A percentile compares a stretch with the other conserved stretches of the same genome.
Conservation (phyloP, 148 eudicot genomes). For the Chenopodium album region DNA sequence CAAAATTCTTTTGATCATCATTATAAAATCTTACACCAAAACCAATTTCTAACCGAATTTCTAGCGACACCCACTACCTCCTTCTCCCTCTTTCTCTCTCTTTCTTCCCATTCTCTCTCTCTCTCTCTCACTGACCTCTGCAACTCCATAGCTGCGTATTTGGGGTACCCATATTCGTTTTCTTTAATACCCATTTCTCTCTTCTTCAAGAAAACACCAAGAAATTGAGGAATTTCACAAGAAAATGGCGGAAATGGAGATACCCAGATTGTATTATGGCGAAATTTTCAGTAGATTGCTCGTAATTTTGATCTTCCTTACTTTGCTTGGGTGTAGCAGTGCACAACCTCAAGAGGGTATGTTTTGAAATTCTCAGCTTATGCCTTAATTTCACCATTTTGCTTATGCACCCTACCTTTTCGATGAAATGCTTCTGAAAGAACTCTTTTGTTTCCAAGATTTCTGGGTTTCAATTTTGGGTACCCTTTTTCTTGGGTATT, state of each 20-base stretch:
- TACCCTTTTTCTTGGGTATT: background rate
- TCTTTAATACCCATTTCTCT: background rate
- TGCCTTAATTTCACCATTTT: background rate
- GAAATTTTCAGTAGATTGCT: background rate
- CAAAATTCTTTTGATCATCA: no score
- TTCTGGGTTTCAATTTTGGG: background rate
- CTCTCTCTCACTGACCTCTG: background rate
- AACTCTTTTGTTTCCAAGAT: background rate
- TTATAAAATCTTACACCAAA: background rate
- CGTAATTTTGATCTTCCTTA: slow-evolving; percentile 3
- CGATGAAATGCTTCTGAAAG: background rate
- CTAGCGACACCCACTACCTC: slow-evolving; percentile 4
- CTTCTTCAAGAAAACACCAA: background rate
- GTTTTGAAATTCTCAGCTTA: background rate
- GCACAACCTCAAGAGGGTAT: slow-evolving; percentile 24
- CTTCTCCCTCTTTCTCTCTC: background rate
- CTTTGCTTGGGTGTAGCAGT: slow-evolving; percentile 13
- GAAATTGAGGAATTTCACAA: background rate
- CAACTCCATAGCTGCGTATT: no score
- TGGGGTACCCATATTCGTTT: background rate
- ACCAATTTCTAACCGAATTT: slow-evolving; percentile 22
- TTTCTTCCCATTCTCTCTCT: background rate
- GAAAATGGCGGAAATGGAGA: slow-evolving; percentile 13
- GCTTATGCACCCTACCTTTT: slow-evolving; percentile 5
- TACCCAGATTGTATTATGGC: slow-evolving; percentile 7